These are phyloP conservation scores for Epithele typhae DNA, from an alignment of 768 basidiomycete genomes.

Conservation along the genomic window DNA sequence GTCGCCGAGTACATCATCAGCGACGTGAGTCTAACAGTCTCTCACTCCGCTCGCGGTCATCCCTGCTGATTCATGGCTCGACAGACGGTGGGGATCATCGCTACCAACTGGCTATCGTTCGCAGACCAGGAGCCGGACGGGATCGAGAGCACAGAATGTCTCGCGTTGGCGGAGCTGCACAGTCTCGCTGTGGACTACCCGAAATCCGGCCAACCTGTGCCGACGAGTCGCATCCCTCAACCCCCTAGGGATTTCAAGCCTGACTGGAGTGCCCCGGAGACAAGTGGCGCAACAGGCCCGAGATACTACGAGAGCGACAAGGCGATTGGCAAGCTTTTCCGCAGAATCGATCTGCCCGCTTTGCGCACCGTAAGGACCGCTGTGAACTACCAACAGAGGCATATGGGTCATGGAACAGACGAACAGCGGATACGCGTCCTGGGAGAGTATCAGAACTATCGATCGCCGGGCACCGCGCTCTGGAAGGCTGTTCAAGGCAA, in stretches of 20 bases:
- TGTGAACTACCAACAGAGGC: slow-evolving; percentile 18
- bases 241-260: slow-evolving; percentile 35
- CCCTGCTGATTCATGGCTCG: not conserved
- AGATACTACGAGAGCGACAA: slow-evolving; percentile 47
- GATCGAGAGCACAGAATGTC: slow-evolving; percentile 49
- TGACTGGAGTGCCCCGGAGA: slow-evolving; percentile 68
- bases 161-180: slow-evolving; percentile 50
- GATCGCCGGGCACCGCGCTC: too few species aligned
- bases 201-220: slow-evolving; percentile 40
- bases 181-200: slow-evolving; percentile 67
- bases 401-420: too few species aligned
- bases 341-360: slow-evolving; percentile 53
- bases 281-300: slow-evolving; percentile 24
- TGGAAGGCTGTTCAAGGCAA: too few species aligned
- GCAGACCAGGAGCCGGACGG: slow-evolving; percentile 49
- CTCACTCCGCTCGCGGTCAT: too few species aligned
- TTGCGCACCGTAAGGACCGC: slow-evolving; percentile 12
- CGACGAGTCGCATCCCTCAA: slow-evolving; percentile 36
- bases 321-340: slow-evolving; percentile 60
- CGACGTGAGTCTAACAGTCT: slow-evolving; percentile 39
- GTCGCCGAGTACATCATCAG: slow-evolving; percentile 65
- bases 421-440: too few species aligned
- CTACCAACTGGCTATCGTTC: slow-evolving; percentile 58
- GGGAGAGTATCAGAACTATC: too few species aligned
- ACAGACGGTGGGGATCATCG: slow-evolving; percentile 57